phyloP scores from a whole-genome alignment of 257 asterid species.

The Solanum piurae region DNA sequence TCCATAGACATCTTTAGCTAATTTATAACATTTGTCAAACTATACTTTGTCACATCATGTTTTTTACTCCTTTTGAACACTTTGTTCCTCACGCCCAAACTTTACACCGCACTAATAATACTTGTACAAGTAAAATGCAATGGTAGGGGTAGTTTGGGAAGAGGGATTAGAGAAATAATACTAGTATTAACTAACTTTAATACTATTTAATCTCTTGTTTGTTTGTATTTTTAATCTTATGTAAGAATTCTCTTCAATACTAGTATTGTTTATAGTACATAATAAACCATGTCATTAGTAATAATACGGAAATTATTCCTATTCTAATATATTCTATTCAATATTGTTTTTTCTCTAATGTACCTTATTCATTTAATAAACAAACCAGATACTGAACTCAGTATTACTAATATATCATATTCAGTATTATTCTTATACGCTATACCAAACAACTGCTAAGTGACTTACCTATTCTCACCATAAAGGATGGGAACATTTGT shows the following conservation, averaged over 20 bases:
- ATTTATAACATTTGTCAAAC: not conserved
- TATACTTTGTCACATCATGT: not conserved
- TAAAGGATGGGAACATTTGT: not conserved
- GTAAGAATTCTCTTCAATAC: not conserved
- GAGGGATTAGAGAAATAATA: not conserved
- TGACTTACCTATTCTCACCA: not conserved
- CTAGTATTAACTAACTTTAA: not conserved
- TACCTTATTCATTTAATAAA: no score
- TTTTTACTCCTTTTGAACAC: not conserved
- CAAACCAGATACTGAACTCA: no score
- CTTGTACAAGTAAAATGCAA: not conserved
- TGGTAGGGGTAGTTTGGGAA: not conserved
- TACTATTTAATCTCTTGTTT: not conserved
- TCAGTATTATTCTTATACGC: no score
- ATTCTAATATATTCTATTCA: no score
- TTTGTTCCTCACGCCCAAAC: not conserved
- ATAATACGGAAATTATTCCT: no score
- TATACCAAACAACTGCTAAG: accelerated
- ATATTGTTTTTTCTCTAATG: no score
- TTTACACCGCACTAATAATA: not conserved
- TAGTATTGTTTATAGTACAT: no score
- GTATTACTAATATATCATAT: no score
- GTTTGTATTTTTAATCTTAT: no score
- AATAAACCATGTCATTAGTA: not conserved
- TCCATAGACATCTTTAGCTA: not conserved